Conservation (phyloP, 495 filamentous ascomycete genomes). For the Annulohypoxylon bovei region DNA sequence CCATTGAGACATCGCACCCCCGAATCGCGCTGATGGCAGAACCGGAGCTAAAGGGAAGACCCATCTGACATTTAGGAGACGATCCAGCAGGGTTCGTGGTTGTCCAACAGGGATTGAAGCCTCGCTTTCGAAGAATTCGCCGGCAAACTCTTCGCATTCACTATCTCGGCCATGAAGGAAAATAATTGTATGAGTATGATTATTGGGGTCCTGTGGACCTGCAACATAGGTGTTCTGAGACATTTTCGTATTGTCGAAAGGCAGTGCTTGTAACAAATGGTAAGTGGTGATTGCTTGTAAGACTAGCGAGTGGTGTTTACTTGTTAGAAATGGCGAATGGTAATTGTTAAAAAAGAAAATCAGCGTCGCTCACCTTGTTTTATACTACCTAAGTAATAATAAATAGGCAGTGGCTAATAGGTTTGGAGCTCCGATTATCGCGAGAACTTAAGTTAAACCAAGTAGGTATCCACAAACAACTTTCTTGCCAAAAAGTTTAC, state of each 20-base stretch:
- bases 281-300: no score
- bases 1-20: conserved; percentile 53
- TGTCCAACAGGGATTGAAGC: conserved; percentile 44
- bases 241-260: neutral
- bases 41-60: conserved; percentile 60
- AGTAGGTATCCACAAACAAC: no score
- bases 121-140: conserved; percentile 57
- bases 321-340: no score
- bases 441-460: no score
- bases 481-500: no score
- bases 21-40: conserved; percentile 51
- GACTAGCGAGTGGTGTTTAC: no score
- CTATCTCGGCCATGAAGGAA: conserved; percentile 67
- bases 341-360: no score
- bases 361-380: no score
- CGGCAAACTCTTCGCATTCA: conserved; percentile 60
- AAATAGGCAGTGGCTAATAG: no score
- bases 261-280: no score
- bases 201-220: neutral
- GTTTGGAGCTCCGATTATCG: no score
- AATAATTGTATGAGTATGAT: conserved; percentile 65
- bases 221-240: neutral
- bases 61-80: conserved; percentile 45
- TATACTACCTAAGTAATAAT: no score
- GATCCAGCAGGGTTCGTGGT: conserved; percentile 46